Conservation (phyloP, 768 basidiomycete genomes). For the Termitomyces sp. region DNA sequence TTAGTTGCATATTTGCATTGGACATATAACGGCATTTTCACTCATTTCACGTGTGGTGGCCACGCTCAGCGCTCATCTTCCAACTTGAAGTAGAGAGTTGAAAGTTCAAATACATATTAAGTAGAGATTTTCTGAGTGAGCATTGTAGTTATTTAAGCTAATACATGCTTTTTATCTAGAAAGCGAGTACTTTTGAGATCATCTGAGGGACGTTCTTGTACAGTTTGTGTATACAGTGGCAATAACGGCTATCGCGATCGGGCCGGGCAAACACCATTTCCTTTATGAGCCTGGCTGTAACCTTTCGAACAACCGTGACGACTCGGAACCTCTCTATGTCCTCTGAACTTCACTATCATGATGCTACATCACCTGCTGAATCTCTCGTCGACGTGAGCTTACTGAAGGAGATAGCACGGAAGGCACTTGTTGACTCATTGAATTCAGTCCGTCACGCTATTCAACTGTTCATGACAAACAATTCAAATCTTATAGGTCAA, state of each 20-base stretch:
- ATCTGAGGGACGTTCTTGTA: no score
- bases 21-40: not conserved
- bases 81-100: no score
- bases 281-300: no score
- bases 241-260: not conserved
- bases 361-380: slow-evolving; percentile 25
- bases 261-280: not conserved
- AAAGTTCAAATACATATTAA: no score
- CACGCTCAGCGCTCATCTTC: not conserved
- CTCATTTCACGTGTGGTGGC: no score
- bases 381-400: slow-evolving; percentile 53
- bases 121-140: no score
- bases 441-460: slow-evolving; percentile 57
- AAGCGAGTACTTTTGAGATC: no score
- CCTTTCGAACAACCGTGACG: no score
- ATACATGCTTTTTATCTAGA: no score
- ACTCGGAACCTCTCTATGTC: slow-evolving; percentile 12
- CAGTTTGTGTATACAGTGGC: no score
- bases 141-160: no score
- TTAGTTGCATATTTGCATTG: not conserved
- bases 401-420: slow-evolving; percentile 76
- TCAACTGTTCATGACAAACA: not conserved
- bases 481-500: slow-evolving; percentile 53
- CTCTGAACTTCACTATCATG: slow-evolving; percentile 11
- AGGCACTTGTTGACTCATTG: slow-evolving; percentile 78